phyloP scores from a whole-genome alignment of 805 yeast species.

The Geotrichum ghanense region DNA sequence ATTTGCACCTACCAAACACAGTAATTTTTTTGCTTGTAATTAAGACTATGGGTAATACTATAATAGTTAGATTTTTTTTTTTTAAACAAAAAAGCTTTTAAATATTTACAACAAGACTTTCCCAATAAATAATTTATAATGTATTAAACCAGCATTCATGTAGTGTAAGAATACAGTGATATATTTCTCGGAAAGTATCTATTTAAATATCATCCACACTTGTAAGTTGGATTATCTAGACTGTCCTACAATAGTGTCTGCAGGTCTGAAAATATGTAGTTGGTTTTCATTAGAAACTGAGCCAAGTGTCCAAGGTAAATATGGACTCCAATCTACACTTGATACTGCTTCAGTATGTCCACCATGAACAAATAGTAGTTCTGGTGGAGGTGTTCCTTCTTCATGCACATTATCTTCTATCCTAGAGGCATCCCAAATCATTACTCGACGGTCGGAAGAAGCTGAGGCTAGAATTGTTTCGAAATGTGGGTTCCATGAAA shows the following conservation, averaged over 20 bases:
- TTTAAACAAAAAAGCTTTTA: no score
- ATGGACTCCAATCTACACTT: slow-evolving; percentile 73
- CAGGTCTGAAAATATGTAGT: slow-evolving; percentile 78
- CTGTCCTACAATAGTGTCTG: slow-evolving; percentile 26
- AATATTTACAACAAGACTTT: no score
- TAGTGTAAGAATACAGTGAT: no score
- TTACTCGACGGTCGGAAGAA: slow-evolving; percentile 45
- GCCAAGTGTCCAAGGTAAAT: slow-evolving; percentile 57
- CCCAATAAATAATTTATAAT: no score
- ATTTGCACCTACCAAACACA: no score
- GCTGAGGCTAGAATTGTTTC: slow-evolving; percentile 50
- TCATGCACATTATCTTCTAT: slow-evolving; percentile 10
- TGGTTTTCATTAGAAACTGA: slow-evolving; percentile 80
- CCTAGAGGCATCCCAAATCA: slow-evolving; percentile 43
- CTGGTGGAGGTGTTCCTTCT: slow-evolving; percentile 17
- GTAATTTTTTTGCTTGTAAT: no score
- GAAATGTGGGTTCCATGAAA: slow-evolving; percentile 61
- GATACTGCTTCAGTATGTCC: slow-evolving; percentile 86
- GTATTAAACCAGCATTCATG: no score
- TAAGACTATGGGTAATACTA: no score
- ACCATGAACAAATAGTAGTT: slow-evolving; percentile 53
- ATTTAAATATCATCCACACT: no score
- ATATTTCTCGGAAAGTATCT: no score
- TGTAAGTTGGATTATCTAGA: background rate
- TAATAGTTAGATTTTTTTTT: no score